Evolutionary conservation across 805 yeast species (phyloP).

Genomic region (Phaffomyces thermotolerans): DNA sequence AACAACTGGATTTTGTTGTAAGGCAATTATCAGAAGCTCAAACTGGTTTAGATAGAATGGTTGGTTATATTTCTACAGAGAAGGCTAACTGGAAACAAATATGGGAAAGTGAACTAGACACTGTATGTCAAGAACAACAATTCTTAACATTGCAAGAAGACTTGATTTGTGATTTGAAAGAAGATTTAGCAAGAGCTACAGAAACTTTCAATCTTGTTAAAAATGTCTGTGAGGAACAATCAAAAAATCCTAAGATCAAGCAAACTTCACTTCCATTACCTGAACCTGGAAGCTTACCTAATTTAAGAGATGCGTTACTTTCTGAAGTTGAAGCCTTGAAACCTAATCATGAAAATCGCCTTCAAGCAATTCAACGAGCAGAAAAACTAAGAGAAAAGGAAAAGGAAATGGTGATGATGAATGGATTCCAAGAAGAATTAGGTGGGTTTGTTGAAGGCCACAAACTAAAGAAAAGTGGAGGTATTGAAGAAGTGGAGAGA

Average conservation of each 20-base stretch:
- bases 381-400: constrained; percentile 75
- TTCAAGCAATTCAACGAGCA: constrained; percentile 85
- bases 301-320: constrained; percentile 69
- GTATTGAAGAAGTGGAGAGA: constrained; percentile 80
- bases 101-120: constrained; percentile 88
- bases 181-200: constrained; percentile 71
- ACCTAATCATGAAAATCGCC: constrained; percentile 79
- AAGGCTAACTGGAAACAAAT: constrained; percentile 82
- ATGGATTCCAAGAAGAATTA: constrained; percentile 77
- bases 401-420: constrained; percentile 44
- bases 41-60: constrained; percentile 43
- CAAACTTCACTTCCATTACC: constrained; percentile 37
- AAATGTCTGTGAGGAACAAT: constrained; percentile 72
- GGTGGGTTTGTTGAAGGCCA: constrained; percentile 77
- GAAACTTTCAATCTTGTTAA: constrained; percentile 81
- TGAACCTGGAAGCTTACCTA: constrained; percentile 56
- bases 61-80: constrained; percentile 57
- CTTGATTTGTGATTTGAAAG: constrained; percentile 66
- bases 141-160: constrained; percentile 87
- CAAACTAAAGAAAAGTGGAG: constrained; percentile 76
- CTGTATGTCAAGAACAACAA: constrained; percentile 90
- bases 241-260: constrained; percentile 45
- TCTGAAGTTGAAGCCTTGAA: constrained; percentile 68
- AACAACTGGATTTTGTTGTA: constrained; percentile 59
- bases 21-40: constrained; percentile 60